A percentile compares a stretch with the other conserved stretches of the same genome.
Conservation (phyloP, 768 basidiomycete species). For the Auricularia auricula-judae region DNA sequence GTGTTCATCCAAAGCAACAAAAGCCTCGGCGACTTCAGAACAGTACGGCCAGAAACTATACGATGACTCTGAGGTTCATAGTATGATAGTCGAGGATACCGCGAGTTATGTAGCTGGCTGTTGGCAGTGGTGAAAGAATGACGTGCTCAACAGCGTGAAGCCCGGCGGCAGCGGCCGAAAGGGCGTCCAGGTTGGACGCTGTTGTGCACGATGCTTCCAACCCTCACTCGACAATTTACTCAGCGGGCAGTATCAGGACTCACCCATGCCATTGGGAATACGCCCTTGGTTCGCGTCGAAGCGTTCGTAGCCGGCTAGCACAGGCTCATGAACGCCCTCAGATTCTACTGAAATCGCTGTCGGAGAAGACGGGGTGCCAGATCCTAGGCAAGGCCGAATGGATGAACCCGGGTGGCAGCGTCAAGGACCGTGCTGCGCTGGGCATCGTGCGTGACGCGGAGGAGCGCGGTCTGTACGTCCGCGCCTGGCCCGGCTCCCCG, state of each 20-base stretch:
- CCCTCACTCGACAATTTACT: neutral
- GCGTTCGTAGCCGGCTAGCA: neutral
- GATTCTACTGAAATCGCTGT: constrained; percentile 77
- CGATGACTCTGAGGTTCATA: no score
- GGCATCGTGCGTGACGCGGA: constrained; percentile 84
- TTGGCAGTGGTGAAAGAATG: no score
- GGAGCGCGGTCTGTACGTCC: constrained; percentile 59
- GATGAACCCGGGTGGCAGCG: constrained; percentile 95
- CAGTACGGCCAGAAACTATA: no score
- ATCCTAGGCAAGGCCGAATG: constrained; percentile 97
- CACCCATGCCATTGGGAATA: constrained; percentile 83
- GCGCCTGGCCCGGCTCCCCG: neutral
- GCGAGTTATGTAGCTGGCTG: no score
- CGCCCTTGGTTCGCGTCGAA: constrained; percentile 59
- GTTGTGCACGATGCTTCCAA: neutral
- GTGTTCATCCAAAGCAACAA: no score
- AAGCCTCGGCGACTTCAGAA: no score
- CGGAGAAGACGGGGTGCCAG: constrained; percentile 68
- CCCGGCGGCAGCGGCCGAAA: no score
- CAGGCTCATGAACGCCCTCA: constrained; percentile 20
- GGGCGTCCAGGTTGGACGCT: no score
- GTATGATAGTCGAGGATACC: no score
- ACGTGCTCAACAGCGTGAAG: no score
- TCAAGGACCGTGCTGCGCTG: constrained; percentile 94
- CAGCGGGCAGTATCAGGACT: constrained; percentile 56